Base-by-base conservation (phyloP, 371 early-diverging fungal genomes). In the Funneliformis caledonium region DNA sequence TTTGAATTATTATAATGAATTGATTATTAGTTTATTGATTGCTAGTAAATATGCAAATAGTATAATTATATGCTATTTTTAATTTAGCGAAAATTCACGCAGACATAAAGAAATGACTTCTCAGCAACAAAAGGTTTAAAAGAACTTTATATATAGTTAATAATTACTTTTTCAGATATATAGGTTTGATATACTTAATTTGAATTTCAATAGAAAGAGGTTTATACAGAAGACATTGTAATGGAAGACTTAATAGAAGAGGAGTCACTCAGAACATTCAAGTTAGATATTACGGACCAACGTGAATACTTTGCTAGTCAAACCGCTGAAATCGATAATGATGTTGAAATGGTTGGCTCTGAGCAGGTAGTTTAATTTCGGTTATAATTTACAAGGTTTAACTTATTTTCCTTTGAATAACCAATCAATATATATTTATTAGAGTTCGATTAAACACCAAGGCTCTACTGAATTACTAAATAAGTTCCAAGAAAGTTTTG, bases 221-320 rank as follows among this genome's bases (percentile, higher is more conserved):
- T 88, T 76, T 84, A 92, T 33, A 88, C 87, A 70, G 81, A 87
- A 6, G 88, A 90, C 0, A 90, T 91, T 14, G 81, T 89, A 5
- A 85, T 95, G 62, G 84, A 89, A n/a, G 96, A 96, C 56, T 85
- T 96, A 0, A 84, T 88, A 68, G 84, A 86, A 10, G 88, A 88
- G 14, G 78, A 85, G 9, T 88, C 89, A 8, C 84, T 88, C 37
- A 88, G 89, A 22, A 87, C 84, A 60, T 88, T 91, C 22, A 80
- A 88, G 9, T 83, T 96, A 19, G 89, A 93, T 77, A 95, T 96
- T 75, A 90, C 92, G 73, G 94, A 96, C 85, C 89, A 92, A 67
- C 83, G 89, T 62, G 89, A 93, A 16, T 95, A 96, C 79, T 94
- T 94, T 83, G 93, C 94, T 81, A 94, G 93, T 84, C 93, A 94